Evolutionary conservation across 1,139 yeast genomes (phyloP), one percentile per base, ranked within the genome.

Genomic region (Waltiozyma sp.): DNA sequence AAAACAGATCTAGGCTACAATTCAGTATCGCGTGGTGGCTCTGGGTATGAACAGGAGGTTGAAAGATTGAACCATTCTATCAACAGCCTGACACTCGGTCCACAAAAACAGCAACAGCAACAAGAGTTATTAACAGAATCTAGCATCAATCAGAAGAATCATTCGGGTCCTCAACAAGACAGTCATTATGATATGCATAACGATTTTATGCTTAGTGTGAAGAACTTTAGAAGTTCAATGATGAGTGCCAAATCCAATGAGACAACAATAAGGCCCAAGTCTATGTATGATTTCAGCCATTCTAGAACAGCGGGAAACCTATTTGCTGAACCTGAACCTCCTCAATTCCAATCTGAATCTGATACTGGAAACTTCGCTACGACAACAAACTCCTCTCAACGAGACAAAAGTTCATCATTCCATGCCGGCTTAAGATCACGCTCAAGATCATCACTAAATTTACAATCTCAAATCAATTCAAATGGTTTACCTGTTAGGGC

Each of bases 221-320:
- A 28, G n/a, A 28, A 55, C 18, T 56, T 64, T 43, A 47, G 59
- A 24, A 54, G 55, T 14, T 64, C 68, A 2, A 49, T 52, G 52
- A 45, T 56, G 19, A 56, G 62, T 7, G 65, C 47, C 18, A 49
- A 43, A 19, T 50, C 54, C 28, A 55, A 49, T 39, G 50, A 41
- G 4, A 50, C 53, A 1, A 50, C 53, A 1, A 47, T 47, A 13
- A 56, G 75, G 45, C 75, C 75, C 19, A 69, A 70, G 50, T 69
- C 74, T 4, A 70, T 70, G 75, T 28, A 28, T 13, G 33, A 28
- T 13, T 28, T 28, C 33, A 9, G 13, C n/a, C n/a, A 28, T 10
- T 28, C 33, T n/a, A n/a, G n/a, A n/a, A n/a, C n/a, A n/a, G n/a
- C n/a, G n/a, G n/a, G n/a, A n/a, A n/a, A n/a, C n/a, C n/a, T n/a